phyloP scores from a whole-genome alignment of 257 asterid genomes.

The Nicotiana noctiflora region DNA sequence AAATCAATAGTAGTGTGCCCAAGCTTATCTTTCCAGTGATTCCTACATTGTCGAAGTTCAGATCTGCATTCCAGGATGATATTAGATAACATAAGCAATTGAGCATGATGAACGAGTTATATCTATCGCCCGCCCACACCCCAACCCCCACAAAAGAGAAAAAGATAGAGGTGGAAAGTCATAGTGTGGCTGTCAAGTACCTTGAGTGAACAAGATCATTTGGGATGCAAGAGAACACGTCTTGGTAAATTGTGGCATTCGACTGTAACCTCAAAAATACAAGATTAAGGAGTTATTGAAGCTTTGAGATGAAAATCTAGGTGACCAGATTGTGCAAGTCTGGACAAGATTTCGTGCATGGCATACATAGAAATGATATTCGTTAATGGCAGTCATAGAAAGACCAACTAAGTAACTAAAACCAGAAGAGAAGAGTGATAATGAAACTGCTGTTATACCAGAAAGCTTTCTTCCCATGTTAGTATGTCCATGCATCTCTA shows the following conservation, averaged over 20 bases:
- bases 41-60: conserved; percentile 71
- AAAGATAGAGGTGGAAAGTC: not conserved
- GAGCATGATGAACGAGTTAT: not conserved
- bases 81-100: not conserved
- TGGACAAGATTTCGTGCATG: not conserved
- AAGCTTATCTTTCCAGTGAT: conserved; percentile 66
- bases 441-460: not conserved
- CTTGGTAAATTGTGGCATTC: conserved; percentile 75
- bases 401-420: not conserved
- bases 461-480: not conserved
- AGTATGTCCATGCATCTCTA: not conserved
- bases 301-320: not conserved
- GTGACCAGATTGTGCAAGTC: not conserved
- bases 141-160: not conserved
- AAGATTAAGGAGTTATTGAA: not conserved
- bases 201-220: conserved; percentile 79
- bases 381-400: not conserved
- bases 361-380: not conserved
- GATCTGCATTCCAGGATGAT: conserved; percentile 36
- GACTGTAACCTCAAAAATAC: conserved; percentile 32
- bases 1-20: conserved; percentile 80
- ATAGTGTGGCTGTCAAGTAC: conserved; percentile 21
- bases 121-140: not conserved
- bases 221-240: conserved; percentile 80
- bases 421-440: not conserved